A percentile compares a stretch with the other conserved stretches of the same genome.
Conservation (phyloP, 345 rosid genomes). For the Arabis alpina region DNA sequence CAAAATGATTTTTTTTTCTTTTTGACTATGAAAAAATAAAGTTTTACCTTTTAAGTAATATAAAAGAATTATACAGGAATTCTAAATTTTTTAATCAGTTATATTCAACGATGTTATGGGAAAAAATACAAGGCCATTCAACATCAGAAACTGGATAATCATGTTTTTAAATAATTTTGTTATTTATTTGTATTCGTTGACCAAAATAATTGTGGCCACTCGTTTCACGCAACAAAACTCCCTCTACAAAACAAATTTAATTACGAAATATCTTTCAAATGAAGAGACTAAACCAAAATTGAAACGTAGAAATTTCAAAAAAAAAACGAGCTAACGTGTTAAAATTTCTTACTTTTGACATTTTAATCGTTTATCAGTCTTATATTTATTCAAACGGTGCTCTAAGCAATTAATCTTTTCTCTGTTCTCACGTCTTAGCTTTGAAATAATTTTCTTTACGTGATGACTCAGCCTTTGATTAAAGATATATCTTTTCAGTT, state of each 20-base stretch:
- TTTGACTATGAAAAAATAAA: no score
- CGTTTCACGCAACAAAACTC: conserved; percentile 18
- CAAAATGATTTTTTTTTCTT: no score
- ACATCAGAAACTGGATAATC: no score
- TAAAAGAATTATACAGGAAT: no score
- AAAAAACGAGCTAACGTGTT: background rate
- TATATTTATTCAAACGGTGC: background rate
- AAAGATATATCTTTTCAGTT: background rate
- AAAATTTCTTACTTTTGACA: no score
- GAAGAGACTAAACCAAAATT: conserved; percentile 5
- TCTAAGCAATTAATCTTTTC: conserved; percentile 7
- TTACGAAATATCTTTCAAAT: background rate
- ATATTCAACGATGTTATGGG: no score
- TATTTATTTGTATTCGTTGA: background rate
- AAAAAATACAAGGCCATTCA: no score
- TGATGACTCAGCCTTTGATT: conserved; percentile 27
- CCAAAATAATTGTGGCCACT: conserved; percentile 10
- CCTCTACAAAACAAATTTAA: background rate
- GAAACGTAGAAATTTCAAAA: conserved; percentile 6
- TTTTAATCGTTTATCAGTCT: background rate
- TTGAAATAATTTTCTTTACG: background rate
- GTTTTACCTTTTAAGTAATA: no score
- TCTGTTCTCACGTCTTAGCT: conserved; percentile 12
- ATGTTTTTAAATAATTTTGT: background rate
- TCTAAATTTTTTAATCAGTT: no score